Evolutionary conservation across 2,329 filamentous ascomycete genomes (phyloP), one percentile per base, ranked within the genome.

Genomic region (Venturia aucupariae): DNA sequence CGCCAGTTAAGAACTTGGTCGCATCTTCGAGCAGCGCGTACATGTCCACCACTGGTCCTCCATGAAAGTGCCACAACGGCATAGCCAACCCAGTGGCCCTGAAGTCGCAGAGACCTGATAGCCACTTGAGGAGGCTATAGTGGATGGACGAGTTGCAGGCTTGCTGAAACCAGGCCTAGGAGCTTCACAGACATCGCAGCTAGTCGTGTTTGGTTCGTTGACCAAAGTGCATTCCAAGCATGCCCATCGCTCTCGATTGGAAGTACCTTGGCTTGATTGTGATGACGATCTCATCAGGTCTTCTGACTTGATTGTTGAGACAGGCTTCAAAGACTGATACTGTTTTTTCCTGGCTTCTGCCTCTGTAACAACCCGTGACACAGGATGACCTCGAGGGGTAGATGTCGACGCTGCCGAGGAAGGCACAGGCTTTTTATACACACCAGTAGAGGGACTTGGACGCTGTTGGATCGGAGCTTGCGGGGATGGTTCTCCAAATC

Each of bases 21-120:
- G 87, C 82, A 87, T 83, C 10, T 73, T 76, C 61, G 84, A 84
- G 71, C 85, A 87, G 13, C 76, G 76, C 17, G 81, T 80, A 68
- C 85, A 87, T 4, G 83, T 86, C 84, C 84, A 87, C 84, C 84
- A 87, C 68, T 84, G 75, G 24, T 78, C 79, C 71, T 87, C 85
- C 83, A 86, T 87, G 66, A 85, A 87, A 0, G 80, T 79, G 6
- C 83, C 82, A 66, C 85, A 88, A 6, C 76, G 69, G 71, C 85
- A 88, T 63, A 80, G 76, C 85, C 85, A 87, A 0, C 84, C 84
- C 24, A 85, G 69, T 2, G 81, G 79, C 57, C 75, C 74, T 44
- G 80, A 78, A 3, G 76, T 74, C 1, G 74, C 74, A 4, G 72
- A 71, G 22, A 70, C 70, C 8, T 70, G 70, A 0, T 70, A 70